Evolutionary conservation across 2,329 filamentous ascomycete species (phyloP).

Genomic region (Paracoccidioides brasiliensis): DNA sequence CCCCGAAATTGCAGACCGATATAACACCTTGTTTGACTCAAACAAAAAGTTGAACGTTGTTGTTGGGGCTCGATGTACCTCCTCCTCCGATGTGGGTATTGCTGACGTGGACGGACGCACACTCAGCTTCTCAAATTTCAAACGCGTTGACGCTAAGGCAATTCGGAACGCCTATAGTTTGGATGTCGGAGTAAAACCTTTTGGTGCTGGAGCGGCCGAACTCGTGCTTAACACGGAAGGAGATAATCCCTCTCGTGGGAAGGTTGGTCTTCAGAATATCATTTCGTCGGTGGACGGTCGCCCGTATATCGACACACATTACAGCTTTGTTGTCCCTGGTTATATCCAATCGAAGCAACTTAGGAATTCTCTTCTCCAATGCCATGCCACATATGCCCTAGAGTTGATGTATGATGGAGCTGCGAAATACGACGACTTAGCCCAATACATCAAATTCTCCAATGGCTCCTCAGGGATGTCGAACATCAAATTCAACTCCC

Average conservation of each 20-base stretch:
- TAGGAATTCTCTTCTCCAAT: neutral
- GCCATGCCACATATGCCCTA: neutral
- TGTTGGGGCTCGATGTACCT: neutral
- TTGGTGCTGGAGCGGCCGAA: neutral
- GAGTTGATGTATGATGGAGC: neutral
- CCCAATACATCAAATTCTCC: neutral
- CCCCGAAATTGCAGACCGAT: neutral
- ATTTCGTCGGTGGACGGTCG: neutral
- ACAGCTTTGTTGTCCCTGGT: neutral
- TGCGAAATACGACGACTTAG: neutral
- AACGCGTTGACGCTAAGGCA: neutral
- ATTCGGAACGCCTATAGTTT: neutral
- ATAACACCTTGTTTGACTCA: neutral
- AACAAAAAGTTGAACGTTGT: neutral
- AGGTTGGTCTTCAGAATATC: neutral
- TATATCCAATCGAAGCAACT: neutral
- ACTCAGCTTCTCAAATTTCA: neutral
- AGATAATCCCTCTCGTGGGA: neutral
- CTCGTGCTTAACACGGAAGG: neutral
- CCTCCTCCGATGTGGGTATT: neutral
- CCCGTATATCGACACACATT: neutral
- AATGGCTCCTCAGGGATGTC: neutral
- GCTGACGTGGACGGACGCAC: neutral
- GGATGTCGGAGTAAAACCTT: neutral
- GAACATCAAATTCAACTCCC: neutral